Evolutionary conservation across 2,329 filamentous ascomycete species (phyloP).

Genomic region (Fusarium decemcellulare): DNA sequence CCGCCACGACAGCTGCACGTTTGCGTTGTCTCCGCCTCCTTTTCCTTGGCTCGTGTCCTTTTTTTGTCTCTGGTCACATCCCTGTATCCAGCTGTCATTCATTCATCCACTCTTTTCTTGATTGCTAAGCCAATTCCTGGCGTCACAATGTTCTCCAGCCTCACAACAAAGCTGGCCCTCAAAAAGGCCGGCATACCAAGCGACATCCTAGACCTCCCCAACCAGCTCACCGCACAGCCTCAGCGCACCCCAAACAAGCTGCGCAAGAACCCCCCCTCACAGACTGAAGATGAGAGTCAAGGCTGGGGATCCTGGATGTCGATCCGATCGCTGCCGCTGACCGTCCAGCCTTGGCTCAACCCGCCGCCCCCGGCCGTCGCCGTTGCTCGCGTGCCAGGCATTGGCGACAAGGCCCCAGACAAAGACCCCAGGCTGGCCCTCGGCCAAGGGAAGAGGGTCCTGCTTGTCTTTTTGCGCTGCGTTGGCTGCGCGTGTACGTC

Average conservation of each 20-base stretch:
- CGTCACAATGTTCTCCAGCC: slow-evolving; percentile 65
- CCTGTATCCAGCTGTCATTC: slow-evolving; percentile 10
- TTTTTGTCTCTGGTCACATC: not conserved
- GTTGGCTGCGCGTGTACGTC: slow-evolving; percentile 69
- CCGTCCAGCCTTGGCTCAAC: slow-evolving; percentile 67
- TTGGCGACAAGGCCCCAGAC: slow-evolving; percentile 66
- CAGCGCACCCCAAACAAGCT: slow-evolving; percentile 51
- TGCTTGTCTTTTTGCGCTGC: slow-evolving; percentile 68
- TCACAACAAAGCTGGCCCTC: slow-evolving; percentile 71
- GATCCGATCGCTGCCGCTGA: slow-evolving; percentile 64
- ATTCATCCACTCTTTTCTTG: not conserved
- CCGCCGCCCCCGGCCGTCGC: slow-evolving; percentile 66
- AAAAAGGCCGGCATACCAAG: slow-evolving; percentile 69
- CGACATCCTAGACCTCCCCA: slow-evolving; percentile 61
- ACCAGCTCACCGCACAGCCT: slow-evolving; percentile 27
- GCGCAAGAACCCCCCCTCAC: slow-evolving; percentile 50
- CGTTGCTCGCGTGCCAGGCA: slow-evolving; percentile 60
- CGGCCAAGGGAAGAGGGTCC: slow-evolving; percentile 59
- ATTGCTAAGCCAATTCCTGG: slow-evolving; percentile 27
- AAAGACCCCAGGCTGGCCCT: slow-evolving; percentile 60
- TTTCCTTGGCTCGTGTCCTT: not conserved
- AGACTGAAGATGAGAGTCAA: slow-evolving; percentile 45
- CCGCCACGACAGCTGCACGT: slow-evolving; percentile 6
- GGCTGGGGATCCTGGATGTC: slow-evolving; percentile 65
- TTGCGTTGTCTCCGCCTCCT: not conserved